Percentiles rank a stretch among this genome's conserved stretches.
These are phyloP conservation scores for Geotrichum siamense DNA, from an alignment of 1,139 yeast species.

Conservation along the genomic window DNA sequence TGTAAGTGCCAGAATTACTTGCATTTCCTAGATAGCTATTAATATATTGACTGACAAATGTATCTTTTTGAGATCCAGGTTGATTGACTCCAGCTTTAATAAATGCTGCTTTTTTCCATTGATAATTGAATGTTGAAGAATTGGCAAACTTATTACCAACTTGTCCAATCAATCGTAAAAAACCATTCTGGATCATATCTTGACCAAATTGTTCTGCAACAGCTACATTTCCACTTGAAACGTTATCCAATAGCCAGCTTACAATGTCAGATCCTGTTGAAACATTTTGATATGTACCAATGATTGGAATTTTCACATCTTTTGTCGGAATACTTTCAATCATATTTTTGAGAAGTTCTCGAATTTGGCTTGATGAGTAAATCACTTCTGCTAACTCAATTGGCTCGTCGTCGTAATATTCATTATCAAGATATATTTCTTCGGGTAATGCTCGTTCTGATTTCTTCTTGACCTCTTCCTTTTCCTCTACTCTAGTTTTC, in stretches of 20 bases:
- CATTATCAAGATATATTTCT: slow-evolving; percentile 6
- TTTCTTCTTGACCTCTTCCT: background rate
- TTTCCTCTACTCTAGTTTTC: background rate
- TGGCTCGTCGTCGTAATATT: slow-evolving; percentile 17
- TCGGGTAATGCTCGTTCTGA: slow-evolving; percentile 1
- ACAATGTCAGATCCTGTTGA: slow-evolving; percentile 59
- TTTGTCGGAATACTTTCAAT: slow-evolving; percentile 41
- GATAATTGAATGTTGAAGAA: slow-evolving; percentile 69
- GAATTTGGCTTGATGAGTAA: slow-evolving; percentile 36
- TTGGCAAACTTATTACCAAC: slow-evolving; percentile 64
- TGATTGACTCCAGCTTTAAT: slow-evolving; percentile 45
- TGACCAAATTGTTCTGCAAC: slow-evolving; percentile 77
- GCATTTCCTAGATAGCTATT: slow-evolving; percentile 26
- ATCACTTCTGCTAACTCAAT: slow-evolving; percentile 33
- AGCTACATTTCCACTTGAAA: slow-evolving; percentile 24
- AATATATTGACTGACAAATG: slow-evolving; percentile 34
- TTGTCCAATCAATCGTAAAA: slow-evolving; percentile 53
- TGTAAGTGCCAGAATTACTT: slow-evolving; percentile 28
- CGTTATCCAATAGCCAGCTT: slow-evolving; percentile 47
- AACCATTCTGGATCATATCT: slow-evolving; percentile 58
- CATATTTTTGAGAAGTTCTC: slow-evolving; percentile 39
- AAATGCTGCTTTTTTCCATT: slow-evolving; percentile 71
- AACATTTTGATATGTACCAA: slow-evolving; percentile 60
- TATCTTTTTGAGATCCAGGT: slow-evolving; percentile 15
- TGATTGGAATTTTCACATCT: slow-evolving; percentile 50